A percentile compares a stretch with the other conserved stretches of the same genome.
phyloP scores from a whole-genome alignment of 1,139 yeast species.

The Magnusiomyces suaveolens region DNA sequence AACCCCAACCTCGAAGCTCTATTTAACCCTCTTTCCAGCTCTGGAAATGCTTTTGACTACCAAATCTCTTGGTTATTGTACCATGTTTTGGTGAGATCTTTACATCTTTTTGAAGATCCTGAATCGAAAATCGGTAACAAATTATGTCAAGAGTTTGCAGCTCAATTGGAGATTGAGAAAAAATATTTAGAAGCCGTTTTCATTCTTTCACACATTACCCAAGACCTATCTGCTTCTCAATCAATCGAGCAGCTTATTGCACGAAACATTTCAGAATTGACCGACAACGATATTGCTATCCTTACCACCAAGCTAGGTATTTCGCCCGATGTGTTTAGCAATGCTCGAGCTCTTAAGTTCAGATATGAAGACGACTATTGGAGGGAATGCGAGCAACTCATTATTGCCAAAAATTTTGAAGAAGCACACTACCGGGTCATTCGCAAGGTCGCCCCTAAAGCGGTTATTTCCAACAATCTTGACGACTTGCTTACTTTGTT shows the following conservation, averaged over 20 bases:
- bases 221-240: slow-evolving; percentile 37
- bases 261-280: slow-evolving; percentile 39
- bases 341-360: slow-evolving; percentile 31
- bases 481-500: slow-evolving; percentile 39
- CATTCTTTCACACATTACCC: slow-evolving; percentile 45
- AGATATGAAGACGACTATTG: slow-evolving; percentile 42
- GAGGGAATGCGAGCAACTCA: slow-evolving; percentile 51
- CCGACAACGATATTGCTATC: slow-evolving; percentile 24
- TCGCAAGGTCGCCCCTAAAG: slow-evolving; percentile 58
- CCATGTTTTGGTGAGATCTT: slow-evolving; percentile 34
- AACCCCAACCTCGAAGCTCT: slow-evolving; percentile 22
- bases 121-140: slow-evolving; percentile 35
- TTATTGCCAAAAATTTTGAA: slow-evolving; percentile 53
- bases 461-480: slow-evolving; percentile 38
- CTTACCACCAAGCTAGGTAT: slow-evolving; percentile 30
- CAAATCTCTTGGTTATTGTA: slow-evolving; percentile 50
- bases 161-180: slow-evolving; percentile 42
- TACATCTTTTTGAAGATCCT: slow-evolving; percentile 15
- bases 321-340: slow-evolving; percentile 21
- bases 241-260: slow-evolving; percentile 41
- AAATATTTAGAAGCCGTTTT: slow-evolving; percentile 53
- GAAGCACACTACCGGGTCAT: slow-evolving; percentile 57
- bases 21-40: slow-evolving; percentile 13
- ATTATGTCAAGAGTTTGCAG: slow-evolving; percentile 43
- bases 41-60: slow-evolving; percentile 24